Percentiles rank a stretch among this genome's conserved stretches.
Evolutionary conservation across 768 basidiomycete species (phyloP).

Genomic region (Auricularia auricula-judae): DNA sequence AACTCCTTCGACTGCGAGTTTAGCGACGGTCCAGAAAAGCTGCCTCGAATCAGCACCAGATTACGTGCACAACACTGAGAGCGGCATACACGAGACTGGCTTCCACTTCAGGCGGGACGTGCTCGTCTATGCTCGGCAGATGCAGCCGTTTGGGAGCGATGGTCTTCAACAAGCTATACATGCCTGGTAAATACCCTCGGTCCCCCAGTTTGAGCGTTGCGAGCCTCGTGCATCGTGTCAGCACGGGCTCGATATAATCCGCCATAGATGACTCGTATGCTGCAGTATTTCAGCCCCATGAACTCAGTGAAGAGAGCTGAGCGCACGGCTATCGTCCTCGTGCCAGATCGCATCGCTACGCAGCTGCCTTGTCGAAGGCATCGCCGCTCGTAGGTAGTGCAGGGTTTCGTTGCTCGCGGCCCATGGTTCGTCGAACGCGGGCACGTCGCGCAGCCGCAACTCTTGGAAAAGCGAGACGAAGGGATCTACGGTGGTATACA

Average conservation of each 20-base stretch:
- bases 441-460: background rate
- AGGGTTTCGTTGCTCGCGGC: background rate
- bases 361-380: background rate
- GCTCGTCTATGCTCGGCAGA: background rate
- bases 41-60: background rate
- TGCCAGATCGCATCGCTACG: background rate
- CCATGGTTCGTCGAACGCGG: background rate
- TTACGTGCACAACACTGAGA: background rate
- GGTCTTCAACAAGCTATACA: background rate
- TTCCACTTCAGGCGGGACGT: background rate
- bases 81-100: background rate
- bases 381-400: background rate
- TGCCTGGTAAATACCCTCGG: too few relatives aligned
- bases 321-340: background rate
- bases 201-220: background rate
- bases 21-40: background rate
- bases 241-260: background rate
- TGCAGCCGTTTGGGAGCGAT: background rate
- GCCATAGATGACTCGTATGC: background rate
- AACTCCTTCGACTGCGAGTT: background rate
- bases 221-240: background rate
- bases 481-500: background rate
- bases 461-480: background rate
- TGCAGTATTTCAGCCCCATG: background rate
- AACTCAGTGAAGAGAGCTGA: background rate